Evolutionary conservation across 2,329 filamentous ascomycete genomes (phyloP), one percentile per base, ranked within the genome.

Genomic region (Xylaria sp.): DNA sequence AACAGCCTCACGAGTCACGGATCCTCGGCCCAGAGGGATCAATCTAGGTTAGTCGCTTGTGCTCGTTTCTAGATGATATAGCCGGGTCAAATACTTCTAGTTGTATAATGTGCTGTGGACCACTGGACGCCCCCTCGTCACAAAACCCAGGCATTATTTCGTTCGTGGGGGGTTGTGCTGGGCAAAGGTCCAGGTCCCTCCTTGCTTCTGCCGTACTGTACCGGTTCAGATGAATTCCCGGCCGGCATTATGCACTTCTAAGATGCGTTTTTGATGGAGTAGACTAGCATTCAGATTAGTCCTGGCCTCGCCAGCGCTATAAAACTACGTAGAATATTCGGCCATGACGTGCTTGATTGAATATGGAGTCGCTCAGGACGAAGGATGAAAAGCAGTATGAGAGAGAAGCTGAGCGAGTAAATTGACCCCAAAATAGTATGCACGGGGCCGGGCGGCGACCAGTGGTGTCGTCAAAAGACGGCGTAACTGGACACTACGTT

Each of bases 91-190:
- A 34, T 52, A 25, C 32, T 50, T 36, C 20, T 55, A 23, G n/a
- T 23, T 23, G 53, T 43, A 30, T 45, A 52, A 20, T 36, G 28
- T 39, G 23, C 25, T 48, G 41, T 41, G 15, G 39, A 55, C 45
- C 18, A 20, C 43, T 30, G 48, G 39, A 30, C 32, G 10, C 30
- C 48, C 30, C 55, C 48, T 61, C 56, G 20, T 52, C 41, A 34
- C 18, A 55, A 39, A 48, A 58, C n/a, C 23, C 39, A 43, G 28
- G 46, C 28, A 52, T 34, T 32, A 28, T 58, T 5, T n/a, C 9
- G 20, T 46, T 48, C 60, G 60, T 63, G 60, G 65, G 60, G 60
- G 60, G 57, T 65, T 52, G 12, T 39, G 36, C 34, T 23, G 43
- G 43, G 30, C 43, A 59, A 30, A 59, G 10, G 18, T 32, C 58